A percentile compares a stretch with the other conserved stretches of the same genome.
Conservation (phyloP, 2,329 filamentous ascomycete genomes). For the Pseudogymnoascus verrucosus region DNA sequence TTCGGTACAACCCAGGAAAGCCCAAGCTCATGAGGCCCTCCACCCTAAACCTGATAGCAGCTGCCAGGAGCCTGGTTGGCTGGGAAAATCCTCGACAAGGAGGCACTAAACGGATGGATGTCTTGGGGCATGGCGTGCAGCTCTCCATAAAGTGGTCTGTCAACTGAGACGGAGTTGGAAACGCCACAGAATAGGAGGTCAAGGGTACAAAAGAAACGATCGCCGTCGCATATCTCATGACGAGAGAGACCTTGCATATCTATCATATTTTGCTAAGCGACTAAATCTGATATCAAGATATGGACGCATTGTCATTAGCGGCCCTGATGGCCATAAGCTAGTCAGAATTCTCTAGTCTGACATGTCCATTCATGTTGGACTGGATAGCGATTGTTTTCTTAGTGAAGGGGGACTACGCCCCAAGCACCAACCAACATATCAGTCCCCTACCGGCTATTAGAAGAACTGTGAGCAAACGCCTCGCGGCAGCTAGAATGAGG, state of each 20-base stretch:
- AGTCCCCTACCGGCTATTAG: not conserved
- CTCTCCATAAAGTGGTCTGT: not conserved
- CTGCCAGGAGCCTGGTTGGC: not conserved
- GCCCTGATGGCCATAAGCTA: not conserved
- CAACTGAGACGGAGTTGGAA: not conserved
- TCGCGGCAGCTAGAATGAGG: not conserved
- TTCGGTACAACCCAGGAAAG: not conserved
- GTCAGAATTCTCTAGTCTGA: not conserved
- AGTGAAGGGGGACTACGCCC: not conserved
- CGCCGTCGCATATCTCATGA: not conserved
- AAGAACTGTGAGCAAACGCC: not conserved
- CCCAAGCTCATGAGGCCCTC: not conserved
- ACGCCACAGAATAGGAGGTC: not conserved
- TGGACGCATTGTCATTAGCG: not conserved
- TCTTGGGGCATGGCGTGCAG: not conserved
- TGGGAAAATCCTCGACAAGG: not conserved
- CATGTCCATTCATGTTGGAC: not conserved
- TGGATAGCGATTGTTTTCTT: not conserved
- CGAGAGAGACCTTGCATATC: constrained; percentile 5
- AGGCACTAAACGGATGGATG: not conserved
- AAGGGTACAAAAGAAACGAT: constrained; percentile 1
- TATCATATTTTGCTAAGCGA: constrained; percentile 1
- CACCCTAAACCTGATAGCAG: not conserved
- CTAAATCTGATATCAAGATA: not conserved
- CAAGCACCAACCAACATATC: not conserved